Conservation (phyloP, 1,139 yeast species). For the Nadsonia commutata region DNA sequence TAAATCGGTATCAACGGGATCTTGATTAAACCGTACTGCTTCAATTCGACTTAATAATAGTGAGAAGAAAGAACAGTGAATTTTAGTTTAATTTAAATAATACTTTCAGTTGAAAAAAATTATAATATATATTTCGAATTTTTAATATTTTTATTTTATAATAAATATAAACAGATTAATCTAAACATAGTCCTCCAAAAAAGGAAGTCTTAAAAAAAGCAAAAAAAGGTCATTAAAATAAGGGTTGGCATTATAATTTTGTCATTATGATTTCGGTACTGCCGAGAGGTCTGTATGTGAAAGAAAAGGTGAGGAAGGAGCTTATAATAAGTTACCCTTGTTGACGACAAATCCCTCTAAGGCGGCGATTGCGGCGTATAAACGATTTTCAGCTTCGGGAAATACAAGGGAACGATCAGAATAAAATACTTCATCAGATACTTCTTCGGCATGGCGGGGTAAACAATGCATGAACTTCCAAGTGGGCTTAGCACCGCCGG, state of each 20-base stretch:
- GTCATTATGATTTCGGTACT: background rate
- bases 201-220: background rate
- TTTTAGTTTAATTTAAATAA: no score
- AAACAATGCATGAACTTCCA: constrained; percentile 96
- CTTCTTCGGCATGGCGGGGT: constrained; percentile 92
- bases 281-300: background rate
- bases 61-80: no score
- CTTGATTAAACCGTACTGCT: no score
- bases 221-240: background rate
- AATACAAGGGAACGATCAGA: constrained; percentile 74
- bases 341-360: constrained; percentile 79
- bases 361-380: constrained; percentile 92
- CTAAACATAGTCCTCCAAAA: background rate
- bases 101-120: no score
- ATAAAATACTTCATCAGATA: constrained; percentile 82
- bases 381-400: constrained; percentile 88
- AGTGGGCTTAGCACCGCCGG: constrained; percentile 42
- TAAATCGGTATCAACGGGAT: no score
- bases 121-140: no score
- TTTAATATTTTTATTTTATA: no score
- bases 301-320: background rate
- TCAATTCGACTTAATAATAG: no score
- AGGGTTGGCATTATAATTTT: background rate
- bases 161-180: background rate
- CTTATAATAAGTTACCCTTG: constrained; percentile 37